Evolutionary conservation across 208 protist species (phyloP), one percentile per base, ranked within the genome.

Genomic region (Jaenimonas drosophilae): DNA sequence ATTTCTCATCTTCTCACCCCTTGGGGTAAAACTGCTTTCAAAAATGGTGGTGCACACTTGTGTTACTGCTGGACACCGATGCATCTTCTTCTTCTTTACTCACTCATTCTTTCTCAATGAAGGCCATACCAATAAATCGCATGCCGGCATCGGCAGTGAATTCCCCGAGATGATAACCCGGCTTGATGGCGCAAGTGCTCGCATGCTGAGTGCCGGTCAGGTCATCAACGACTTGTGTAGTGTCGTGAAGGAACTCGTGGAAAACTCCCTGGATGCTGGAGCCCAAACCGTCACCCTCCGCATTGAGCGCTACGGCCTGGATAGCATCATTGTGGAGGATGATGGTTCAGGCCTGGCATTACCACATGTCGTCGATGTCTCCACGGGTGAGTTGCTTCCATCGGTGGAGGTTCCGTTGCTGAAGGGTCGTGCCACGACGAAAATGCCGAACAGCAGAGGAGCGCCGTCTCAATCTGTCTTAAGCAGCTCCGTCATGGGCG

Each of bases 231-330:
- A 84, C 41, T 54, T 90, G 21, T 64, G 66, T 12, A 85, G 72
- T 47, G 86, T 88, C 24, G 40, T 92, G 34, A 95, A 95, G 56
- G 83, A 95, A 48, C 55, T 91, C 16, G 30, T 91, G 9, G 88
- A 95, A 46, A 95, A 95, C 52, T 71, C 73, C 4, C 52, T 95
- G 21, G 88, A 95, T 41, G 88, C 84, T 1, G 62, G 72, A 2
- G 76, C 84, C 16, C 38, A 16, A 0, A 66, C 43, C 3, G 61
- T 95, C 17, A 77, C 49, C 0, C 63, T 95, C 7, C 65, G 70
- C 12, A 54, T 91, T 17, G 32, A 70, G n/a, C 43, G 68, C 47
- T 88, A 70, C 37, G 88, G 88, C 31, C 31, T 88, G 9, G 64
- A 80, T 24, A 49, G 52, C 33, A 85, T 95, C 46, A 55, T 56